Base-by-base conservation (phyloP, 495 filamentous ascomycete genomes). In the Hypoxylon trugodes region DNA sequence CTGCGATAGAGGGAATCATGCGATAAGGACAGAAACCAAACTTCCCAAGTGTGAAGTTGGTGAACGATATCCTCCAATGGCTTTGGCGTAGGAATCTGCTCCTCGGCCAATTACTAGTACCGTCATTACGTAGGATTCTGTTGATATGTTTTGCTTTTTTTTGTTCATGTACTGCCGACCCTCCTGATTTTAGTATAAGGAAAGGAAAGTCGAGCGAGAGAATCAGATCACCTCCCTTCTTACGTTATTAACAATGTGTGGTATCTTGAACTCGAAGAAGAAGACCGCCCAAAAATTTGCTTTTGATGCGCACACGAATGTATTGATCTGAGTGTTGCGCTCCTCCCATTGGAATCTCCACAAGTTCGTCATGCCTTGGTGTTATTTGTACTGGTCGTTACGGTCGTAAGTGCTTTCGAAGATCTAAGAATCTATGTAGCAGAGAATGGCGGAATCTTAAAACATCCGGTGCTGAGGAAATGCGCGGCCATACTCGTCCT, bases 401-500 rank as follows among this genome's bases (percentile, higher is more conserved):
- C 50, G 32, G 56, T 56, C 57, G 19, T 61, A 24, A 58, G n/a
- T n/a, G n/a, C 21, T 48, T 13, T 30, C 33, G 5, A 8, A n/a
- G 8, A 16, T 35, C 8, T 28, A 19, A n/a, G 15, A 5, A 6
- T 21, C 16, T 2, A 3, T 48, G 16, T 12, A 30, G 16, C 45
- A 32, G 9, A 6, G 13, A 21, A 8, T 42, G 13, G 13, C 6
- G 4, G 6, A 38, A 10, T 21, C 18, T 68, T 68, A 80, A 62
- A 77, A 81, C 15, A 80, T 69, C 30, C 79, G 66, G 35, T 79
- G 76, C 3, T 76, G 75, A 43, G 75, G 64, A 30, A 79, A 69
- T 3, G 75, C 59, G n/a, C 75, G 73, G 18, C 57, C 46, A 36
- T 77, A 70, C 1, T 77, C 72, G 13, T 81, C 78, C 12, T 80